Base-by-base conservation (phyloP, 805 yeast genomes). In the Candida ovalis region DNA sequence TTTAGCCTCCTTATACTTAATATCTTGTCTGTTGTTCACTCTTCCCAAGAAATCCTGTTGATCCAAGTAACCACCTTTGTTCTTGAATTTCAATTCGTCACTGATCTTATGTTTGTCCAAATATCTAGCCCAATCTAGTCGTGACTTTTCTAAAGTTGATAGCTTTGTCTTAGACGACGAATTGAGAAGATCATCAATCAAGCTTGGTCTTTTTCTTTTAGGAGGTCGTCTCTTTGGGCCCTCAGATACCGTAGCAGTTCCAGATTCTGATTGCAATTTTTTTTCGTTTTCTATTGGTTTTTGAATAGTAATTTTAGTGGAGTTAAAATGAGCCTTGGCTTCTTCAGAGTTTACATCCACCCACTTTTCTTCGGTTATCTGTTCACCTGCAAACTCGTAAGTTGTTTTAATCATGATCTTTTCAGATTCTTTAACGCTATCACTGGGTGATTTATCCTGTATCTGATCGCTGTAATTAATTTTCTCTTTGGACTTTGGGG, bases 81-180 rank as follows among this genome's bases (percentile, higher is more conserved):
- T 91, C 61, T 84, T 86, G 48, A 79, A 76, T 42, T 75, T 77
- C 61, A 94, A 77, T 53, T 94, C 99, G 55, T 88, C 97, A 45
- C 79, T 75, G 42, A 94, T 83, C 47, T 90, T 90, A 54, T 84
- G 82, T 54, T 86, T 77, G 67, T 92, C 97, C 27, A 94, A 97
- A 68, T 87, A 90, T 42, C 87, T 81, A 1, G 96, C 95, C 96
- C 98, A 94, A 67, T 94, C 99, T 44, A 94, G 73, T 53, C 96
- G 74, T 1, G 96, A 87, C 67, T 94, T 94, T 63, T 94, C 98
- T 54, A 94, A 71, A 0, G 99, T 94, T 22, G 96, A 87, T 52
- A 94, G 73, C 63, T 89, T 92, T 28, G 88, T 81, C 56, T 86
- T 82, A 53, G 84, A 80, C 2, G 86, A 74, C 10, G 83, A 77